Base-by-base conservation (phyloP, 306 rosid genomes). In the Cicer yamashitae region DNA sequence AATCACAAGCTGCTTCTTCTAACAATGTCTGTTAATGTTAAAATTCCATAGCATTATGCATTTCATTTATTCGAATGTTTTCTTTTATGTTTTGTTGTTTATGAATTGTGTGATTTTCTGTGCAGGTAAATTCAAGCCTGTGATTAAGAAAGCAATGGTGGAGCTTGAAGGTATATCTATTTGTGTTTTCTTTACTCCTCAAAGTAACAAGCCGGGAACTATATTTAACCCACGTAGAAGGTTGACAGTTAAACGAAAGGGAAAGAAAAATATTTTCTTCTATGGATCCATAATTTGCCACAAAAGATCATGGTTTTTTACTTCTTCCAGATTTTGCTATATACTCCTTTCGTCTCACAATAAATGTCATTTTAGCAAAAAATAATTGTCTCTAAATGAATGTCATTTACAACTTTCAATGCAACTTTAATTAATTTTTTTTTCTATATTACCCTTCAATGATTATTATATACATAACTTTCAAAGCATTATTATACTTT, bases 141-240 rank as follows among this genome's bases (percentile, higher is more conserved):
- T 96, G 87, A 92, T 96, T 75, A 96, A 96, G 92, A 96, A 96
- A 91, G 99, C 99, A 76, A 90, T 96, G 97, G 99, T 96, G 81
- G 99, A 96, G 85, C 98, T 96, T 65, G 98, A 96, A 74, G 99
- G 99, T 96, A 86, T 88, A 80, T 72, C 39, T 22, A 17, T 70
- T 67, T 81, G 48, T 63, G 25, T 72, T 10, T 40, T 71, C 61
- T 46, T 52, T 50, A 40, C 59, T 68, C 60, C 46, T 41, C 60
- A 46, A 43, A 63, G 71, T 18, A 62, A 56, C 51, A 15, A 48
- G 63, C 58, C 7, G 47, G 45, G 65, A 73, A 73, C 62, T 68
- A 25, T 15, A 45, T 41, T 62, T 53, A 48, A 46, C 66, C 38
- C 6, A 8, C 61, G 3, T 61, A 51, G 69, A 74, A 34, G 69